Conservation (phyloP, 805 yeast genomes). For the Ogataea pilisensis region DNA sequence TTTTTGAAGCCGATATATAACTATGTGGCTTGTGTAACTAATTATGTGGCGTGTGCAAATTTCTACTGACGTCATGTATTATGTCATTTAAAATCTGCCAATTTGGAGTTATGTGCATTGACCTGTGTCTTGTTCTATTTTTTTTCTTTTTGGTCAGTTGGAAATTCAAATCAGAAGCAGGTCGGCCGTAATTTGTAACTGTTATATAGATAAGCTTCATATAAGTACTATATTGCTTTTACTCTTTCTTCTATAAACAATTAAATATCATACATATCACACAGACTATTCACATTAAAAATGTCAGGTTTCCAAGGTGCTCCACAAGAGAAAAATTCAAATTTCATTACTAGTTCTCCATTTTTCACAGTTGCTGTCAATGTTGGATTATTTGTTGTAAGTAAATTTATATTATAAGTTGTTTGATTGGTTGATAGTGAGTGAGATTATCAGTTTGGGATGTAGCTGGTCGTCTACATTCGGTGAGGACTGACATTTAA, state of each 20-base stretch:
- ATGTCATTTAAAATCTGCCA: not conserved
- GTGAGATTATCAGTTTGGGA: too few species aligned
- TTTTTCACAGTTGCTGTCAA: conserved; percentile 61
- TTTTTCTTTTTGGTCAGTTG: not conserved
- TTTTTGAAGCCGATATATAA: too few species aligned
- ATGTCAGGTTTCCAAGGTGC: conserved; percentile 32
- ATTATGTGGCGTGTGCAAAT: not conserved
- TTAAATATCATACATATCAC: too few species aligned
- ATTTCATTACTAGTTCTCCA: conserved; percentile 57
- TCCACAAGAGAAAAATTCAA: conserved; percentile 32
- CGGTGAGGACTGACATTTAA: not conserved
- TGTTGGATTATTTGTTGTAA: conserved; percentile 53
- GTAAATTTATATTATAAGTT: conserved; percentile 8
- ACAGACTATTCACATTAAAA: not conserved
- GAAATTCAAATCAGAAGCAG: not conserved
- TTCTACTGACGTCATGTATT: not conserved
- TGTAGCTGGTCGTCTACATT: too few species aligned
- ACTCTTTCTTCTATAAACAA: too few species aligned
- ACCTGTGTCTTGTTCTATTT: not conserved
- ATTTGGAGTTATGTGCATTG: not conserved
- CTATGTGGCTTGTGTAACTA: not conserved
- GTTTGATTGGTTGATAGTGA: too few species aligned
- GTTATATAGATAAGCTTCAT: too few species aligned
- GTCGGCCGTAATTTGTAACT: not conserved
- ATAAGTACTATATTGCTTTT: too few species aligned